A percentile compares a stretch with the other conserved stretches of the same genome.
phyloP scores from a whole-genome alignment of 164 flowering plant genomes.

The Protea cynaroides region DNA sequence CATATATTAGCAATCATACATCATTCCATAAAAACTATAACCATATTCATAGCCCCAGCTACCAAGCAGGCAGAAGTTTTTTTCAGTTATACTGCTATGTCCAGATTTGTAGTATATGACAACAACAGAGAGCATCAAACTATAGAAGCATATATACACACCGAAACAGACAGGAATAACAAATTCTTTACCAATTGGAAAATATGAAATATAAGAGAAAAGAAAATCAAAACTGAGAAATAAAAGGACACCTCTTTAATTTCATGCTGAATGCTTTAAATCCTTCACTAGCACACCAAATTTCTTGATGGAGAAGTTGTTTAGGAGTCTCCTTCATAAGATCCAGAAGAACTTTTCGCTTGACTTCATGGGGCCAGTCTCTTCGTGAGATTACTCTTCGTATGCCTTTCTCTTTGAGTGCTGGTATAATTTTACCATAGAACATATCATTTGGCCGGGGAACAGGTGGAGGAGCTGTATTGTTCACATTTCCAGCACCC shows the following conservation, averaged over 20 bases:
- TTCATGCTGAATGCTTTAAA: conserved; percentile 90
- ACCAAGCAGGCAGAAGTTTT: too few relatives aligned
- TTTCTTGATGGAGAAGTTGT: conserved; percentile 89
- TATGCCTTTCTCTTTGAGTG: conserved; percentile 97
- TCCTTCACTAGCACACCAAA: conserved; percentile 99
- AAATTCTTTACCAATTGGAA: too few relatives aligned
- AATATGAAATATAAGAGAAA: too few relatives aligned
- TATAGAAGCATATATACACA: too few relatives aligned
- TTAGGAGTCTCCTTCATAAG: conserved; percentile 91
- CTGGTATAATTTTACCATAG: conserved; percentile 98
- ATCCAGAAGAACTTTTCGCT: conserved; percentile 84
- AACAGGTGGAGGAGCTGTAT: conserved; percentile 60
- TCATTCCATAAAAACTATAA: too few relatives aligned
- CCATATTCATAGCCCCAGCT: too few relatives aligned
- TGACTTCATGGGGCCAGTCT: conserved; percentile 99
- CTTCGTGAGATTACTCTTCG: conserved; percentile 92
- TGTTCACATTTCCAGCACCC: conserved; percentile 43
- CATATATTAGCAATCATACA: too few relatives aligned
- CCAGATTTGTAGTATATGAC: too few relatives aligned
- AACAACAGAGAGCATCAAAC: too few relatives aligned
- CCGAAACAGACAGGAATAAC: too few relatives aligned
- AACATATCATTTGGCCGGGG: conserved; percentile 98
- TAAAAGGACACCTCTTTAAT: conserved; percentile 55
- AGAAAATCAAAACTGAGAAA: not conserved
- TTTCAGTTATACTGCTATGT: too few relatives aligned